A percentile compares a stretch with the other conserved stretches of the same genome.
These are phyloP conservation scores for Hydrangea macrophylla DNA, from an alignment of 148 eudicot species.

Conservation along the genomic window DNA sequence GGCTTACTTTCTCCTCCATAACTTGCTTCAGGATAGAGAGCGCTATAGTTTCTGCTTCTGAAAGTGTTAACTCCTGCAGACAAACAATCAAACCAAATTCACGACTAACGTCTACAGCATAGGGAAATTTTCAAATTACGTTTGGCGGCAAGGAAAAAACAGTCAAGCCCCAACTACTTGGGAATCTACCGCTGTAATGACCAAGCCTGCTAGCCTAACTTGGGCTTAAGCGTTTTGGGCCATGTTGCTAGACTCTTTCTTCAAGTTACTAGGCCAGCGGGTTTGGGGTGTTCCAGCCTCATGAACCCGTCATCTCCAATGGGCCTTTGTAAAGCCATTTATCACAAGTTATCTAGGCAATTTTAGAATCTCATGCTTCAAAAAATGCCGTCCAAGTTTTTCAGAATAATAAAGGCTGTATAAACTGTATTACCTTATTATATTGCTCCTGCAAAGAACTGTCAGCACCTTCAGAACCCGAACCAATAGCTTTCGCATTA, in stretches of 20 bases:
- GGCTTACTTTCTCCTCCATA: constrained; percentile 93
- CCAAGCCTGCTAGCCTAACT: too few relatives aligned
- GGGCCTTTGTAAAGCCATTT: too few relatives aligned
- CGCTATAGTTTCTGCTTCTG: constrained; percentile 94
- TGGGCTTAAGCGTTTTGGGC: too few relatives aligned
- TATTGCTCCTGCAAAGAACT: constrained; percentile 65
- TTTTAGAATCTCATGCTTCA: background rate
- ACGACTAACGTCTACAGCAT: background rate
- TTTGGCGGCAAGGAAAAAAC: background rate
- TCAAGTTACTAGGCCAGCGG: too few relatives aligned
- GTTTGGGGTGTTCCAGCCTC: too few relatives aligned
- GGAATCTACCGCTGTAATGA: background rate
- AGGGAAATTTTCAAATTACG: background rate
- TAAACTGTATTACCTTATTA: constrained; percentile 46
- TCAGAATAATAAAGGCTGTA: background rate
- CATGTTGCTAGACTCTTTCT: too few relatives aligned
- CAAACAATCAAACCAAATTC: background rate
- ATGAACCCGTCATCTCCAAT: too few relatives aligned
- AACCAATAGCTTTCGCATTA: constrained; percentile 64
- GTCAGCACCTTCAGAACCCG: constrained; percentile 72
- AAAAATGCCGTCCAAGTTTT: background rate
- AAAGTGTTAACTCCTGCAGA: constrained; percentile 72
- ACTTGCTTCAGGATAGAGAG: constrained; percentile 98
- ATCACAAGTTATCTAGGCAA: too few relatives aligned
- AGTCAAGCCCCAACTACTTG: background rate